Conservation (phyloP, 331 rosid genomes). For the Pyrus hybrid region DNA sequence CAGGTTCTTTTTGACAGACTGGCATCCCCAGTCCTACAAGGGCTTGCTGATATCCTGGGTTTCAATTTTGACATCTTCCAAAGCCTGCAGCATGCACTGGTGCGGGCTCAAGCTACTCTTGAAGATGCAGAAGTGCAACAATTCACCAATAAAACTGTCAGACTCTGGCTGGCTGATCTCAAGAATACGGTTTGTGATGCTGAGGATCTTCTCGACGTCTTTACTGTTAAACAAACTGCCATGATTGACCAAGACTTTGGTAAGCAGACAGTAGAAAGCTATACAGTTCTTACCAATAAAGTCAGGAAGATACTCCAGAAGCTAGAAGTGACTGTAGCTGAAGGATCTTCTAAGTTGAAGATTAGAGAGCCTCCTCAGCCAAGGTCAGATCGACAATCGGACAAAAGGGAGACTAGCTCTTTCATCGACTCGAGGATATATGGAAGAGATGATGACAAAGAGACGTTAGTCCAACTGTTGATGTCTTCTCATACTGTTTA, state of each 20-base stretch:
- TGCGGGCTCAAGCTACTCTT: neutral
- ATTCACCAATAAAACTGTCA: neutral
- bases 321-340: neutral
- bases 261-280: neutral
- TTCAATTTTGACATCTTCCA: neutral
- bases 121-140: neutral
- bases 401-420: neutral
- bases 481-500: neutral
- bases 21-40: neutral
- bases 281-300: neutral
- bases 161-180: neutral
- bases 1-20: neutral
- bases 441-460: neutral
- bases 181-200: neutral
- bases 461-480: neutral
- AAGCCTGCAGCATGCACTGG: neutral
- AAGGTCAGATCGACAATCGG: neutral
- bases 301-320: neutral
- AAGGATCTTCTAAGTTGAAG: neutral
- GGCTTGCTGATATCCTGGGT: neutral
- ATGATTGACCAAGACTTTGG: neutral
- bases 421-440: neutral
- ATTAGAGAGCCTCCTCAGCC: neutral
- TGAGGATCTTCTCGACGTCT: neutral
- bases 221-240: neutral